These are phyloP conservation scores for Hortaea sp. DNA, from an alignment of 2,329 filamentous ascomycete genomes.

Conservation along the genomic window DNA sequence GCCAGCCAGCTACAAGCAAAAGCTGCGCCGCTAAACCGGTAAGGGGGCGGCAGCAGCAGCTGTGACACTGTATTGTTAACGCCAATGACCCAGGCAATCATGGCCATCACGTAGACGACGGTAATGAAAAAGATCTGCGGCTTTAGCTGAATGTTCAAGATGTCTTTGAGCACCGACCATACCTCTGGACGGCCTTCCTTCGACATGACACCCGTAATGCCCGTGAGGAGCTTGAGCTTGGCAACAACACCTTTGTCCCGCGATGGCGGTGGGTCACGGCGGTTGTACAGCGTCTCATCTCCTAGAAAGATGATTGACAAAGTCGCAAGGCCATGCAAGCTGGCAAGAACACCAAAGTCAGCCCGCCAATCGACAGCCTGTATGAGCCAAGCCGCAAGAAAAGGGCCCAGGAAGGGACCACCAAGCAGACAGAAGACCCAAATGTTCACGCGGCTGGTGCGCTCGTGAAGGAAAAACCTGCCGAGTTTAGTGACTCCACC, in stretches of 20 bases:
- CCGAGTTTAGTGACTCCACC: too few relatives aligned
- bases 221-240: constrained; percentile 3
- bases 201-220: constrained; percentile 1
- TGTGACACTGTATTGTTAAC: constrained; percentile 18
- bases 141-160: constrained; percentile 5
- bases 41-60: constrained; percentile 15
- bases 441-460: neutral
- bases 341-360: constrained; percentile 6
- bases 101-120: constrained; percentile 13
- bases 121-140: constrained; percentile 8
- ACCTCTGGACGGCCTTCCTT: neutral
- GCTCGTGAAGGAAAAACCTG: neutral
- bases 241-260: neutral
- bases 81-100: constrained; percentile 21
- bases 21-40: constrained; percentile 12
- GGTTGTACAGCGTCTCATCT: constrained; percentile 28
- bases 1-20: constrained; percentile 26
- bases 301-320: constrained; percentile 18
- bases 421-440: constrained; percentile 22
- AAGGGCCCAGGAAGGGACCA: constrained; percentile 8
- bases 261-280: constrained; percentile 3
- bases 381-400: constrained; percentile 9
- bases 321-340: constrained; percentile 8
- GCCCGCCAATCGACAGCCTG: constrained; percentile 5
- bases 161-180: constrained; percentile 4